Conservation (phyloP, 2,329 filamentous ascomycete species). For the Sporothrix inflata region DNA sequence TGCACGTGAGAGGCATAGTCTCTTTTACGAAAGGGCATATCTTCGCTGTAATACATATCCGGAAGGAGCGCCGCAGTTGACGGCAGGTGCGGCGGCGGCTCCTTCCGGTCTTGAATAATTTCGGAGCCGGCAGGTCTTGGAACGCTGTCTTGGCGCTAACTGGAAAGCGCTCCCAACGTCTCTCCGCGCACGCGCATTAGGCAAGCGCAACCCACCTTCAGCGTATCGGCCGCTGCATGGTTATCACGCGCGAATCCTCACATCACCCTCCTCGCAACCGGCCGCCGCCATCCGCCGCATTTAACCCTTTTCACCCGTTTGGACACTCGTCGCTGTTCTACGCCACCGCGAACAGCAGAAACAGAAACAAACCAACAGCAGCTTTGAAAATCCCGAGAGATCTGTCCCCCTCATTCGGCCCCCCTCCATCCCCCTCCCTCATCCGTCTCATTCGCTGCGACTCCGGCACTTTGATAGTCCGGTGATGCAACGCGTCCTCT, state of each 20-base stretch:
- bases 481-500: neutral
- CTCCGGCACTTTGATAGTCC: neutral
- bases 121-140: neutral
- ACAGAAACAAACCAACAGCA: neutral
- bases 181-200: neutral
- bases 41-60: neutral
- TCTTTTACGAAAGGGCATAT: neutral
- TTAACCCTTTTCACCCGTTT: slow-evolving; percentile 6
- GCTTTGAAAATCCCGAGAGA: neutral
- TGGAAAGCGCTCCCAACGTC: neutral
- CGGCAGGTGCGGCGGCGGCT: neutral
- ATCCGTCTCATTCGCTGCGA: neutral
- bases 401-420: neutral
- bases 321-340: neutral
- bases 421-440: no score
- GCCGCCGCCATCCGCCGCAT: neutral
- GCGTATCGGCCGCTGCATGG: slow-evolving; percentile 9
- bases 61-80: neutral
- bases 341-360: neutral
- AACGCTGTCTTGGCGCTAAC: slow-evolving; percentile 3
- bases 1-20: neutral
- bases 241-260: slow-evolving; percentile 18
- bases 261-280: slow-evolving; percentile 1
- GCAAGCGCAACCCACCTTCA: neutral
- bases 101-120: neutral